Base-by-base conservation (phyloP, 1,139 yeast species). In the Taphrina sp. region DNA sequence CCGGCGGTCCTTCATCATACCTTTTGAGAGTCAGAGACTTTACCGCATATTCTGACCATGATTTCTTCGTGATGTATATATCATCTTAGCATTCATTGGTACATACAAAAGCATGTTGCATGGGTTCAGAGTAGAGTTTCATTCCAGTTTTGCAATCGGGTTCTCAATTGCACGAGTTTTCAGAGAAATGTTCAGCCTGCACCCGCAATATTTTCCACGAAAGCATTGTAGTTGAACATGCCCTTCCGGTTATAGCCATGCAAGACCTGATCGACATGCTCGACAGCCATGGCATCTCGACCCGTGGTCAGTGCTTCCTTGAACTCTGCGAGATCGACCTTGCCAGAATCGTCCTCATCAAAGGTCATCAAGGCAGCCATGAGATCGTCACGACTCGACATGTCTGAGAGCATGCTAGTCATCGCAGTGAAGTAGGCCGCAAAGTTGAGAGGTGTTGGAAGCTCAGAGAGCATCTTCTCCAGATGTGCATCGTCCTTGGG, bases 401-500 rank as follows among this genome's bases (percentile, higher is more conserved):
- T 72, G 57, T 76, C 75, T 55, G 75, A 72, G 49, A 85, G 69
- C 60, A 79, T 80, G 4, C 71, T 71, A 2, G 88, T 80, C 83
- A 90, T 81, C 41, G 82, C 72, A 3, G 83, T 79, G 65, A 85
- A 72, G 67, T 82, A 90, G 47, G 78, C 79, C 2, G 94, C 81
- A 65, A 89, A 87, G 39, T 81, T 80, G 36, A 88, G 64, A n/a
- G 80, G 79, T 5, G 68, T 67, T 1, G 87, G 69, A 83, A 86
- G 80, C 34, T 67, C 57, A 0, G 70, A 65, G 33, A 85, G 64
- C 64, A 79, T 77, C 0, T 69, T 69, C 12, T 71, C 70, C 3
- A 71, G 65, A 14, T 67, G 62, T 1, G 65, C 64, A n/a, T 74
- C 71, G 8, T 69, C 59, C 1, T 81, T 80, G 20, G 41, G 46